Base-by-base conservation (phyloP, 2,329 filamentous ascomycete genomes). In the Botrytis squamosa region DNA sequence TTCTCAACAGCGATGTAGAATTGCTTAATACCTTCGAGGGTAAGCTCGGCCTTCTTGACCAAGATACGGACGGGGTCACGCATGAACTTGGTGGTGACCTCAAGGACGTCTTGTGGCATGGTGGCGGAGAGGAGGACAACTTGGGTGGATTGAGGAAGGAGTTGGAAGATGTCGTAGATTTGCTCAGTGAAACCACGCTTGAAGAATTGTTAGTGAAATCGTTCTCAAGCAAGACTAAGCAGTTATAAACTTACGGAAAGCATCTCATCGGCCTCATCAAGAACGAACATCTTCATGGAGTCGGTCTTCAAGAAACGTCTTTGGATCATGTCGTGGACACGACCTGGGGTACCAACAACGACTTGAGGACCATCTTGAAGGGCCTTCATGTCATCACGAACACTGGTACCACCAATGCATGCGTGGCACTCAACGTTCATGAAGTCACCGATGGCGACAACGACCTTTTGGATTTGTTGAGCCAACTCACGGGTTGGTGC, bases 81-180 rank as follows among this genome's bases (percentile, higher is more conserved):
- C 96, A 99, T 99, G 90, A 99, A 99, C 88, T 98, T 98, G 87
- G 95, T 98, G 83, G 96, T 99, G 83, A 99, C 95, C 88, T 99
- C 96, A 76, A 99, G 91, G 76, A 99, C 96, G 83, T 99, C 96
- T 88, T 98, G 94, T 82, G 96, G 96, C 91, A 99, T 97, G 84
- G 96, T 99, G 82, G 96, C 96, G 75, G 96, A 98, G 73, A 99
- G 91, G 74, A 99, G 93, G 80, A 98, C 95, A 79, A 99, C 96
- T 89, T 99, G 96, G 83, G 95, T 99, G 77, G 94, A 95, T 87
- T 97, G 96, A 74, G 96, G 96, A 72, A 99, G 92, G 76, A 98
- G 93, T 87, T 97, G 95, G 92, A 98, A 99, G 87, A 99, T 97
- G 85, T 99, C 96, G 90, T 99, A 99, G 88, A 99, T 99, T 88